phyloP scores from a whole-genome alignment of 345 rosid genomes.

The Salix dunnii region DNA sequence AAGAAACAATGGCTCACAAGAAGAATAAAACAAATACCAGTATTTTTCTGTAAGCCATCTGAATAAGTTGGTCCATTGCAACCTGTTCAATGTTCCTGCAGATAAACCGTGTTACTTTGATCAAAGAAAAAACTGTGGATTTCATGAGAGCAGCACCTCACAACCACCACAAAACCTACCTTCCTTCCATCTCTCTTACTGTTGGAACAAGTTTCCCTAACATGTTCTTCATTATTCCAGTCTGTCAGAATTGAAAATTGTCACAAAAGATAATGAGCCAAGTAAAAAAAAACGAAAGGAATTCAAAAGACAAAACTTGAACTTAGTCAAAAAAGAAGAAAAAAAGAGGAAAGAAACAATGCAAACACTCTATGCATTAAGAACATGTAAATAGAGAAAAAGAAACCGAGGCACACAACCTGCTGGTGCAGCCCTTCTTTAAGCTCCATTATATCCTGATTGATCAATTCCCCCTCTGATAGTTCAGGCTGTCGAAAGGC shows the following conservation, averaged over 20 bases:
- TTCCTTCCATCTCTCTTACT: constrained; percentile 50
- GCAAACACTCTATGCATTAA: background rate
- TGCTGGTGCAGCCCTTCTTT: constrained; percentile 63
- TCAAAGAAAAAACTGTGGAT: constrained; percentile 9
- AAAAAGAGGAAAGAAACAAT: background rate
- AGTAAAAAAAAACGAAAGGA: background rate
- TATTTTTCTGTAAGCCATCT: constrained; percentile 75
- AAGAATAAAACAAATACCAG: constrained; percentile 50
- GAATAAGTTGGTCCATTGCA: constrained; percentile 85
- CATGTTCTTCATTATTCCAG: constrained; percentile 52
- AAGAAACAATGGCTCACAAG: background rate
- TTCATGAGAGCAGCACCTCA: constrained; percentile 8
- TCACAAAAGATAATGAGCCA: background rate
- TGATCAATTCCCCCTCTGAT: constrained; percentile 66
- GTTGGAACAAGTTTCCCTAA: constrained; percentile 57
- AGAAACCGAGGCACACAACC: constrained; percentile 38
- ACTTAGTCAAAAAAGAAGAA: background rate
- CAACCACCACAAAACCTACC: constrained; percentile 41
- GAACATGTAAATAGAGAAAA: background rate
- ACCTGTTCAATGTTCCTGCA: constrained; percentile 70
- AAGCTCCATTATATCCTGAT: constrained; percentile 61
- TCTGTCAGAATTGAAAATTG: constrained; percentile 41
- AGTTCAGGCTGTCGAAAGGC: constrained; percentile 72
- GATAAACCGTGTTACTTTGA: constrained; percentile 18
- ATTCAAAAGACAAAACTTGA: background rate